A percentile compares a stretch with the other conserved stretches of the same genome.
phyloP scores from a whole-genome alignment of 805 yeast genomes.

The Myxozyma monticola region DNA sequence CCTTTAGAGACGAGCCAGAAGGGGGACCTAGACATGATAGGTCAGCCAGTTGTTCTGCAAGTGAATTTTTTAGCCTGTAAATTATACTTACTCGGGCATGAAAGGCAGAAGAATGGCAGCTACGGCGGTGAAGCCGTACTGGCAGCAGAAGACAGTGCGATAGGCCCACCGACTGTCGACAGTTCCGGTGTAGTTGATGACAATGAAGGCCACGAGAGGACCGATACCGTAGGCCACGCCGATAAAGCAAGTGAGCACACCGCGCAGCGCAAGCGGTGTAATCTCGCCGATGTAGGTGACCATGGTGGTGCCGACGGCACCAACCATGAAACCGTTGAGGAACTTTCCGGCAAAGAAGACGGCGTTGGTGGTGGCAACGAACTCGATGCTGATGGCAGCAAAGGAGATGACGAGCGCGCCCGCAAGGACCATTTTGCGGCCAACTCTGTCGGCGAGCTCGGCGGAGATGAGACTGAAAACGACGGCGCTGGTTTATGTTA shows the following conservation, averaged over 20 bases:
- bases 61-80: too few relatives aligned
- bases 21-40: too few relatives aligned
- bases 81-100: slow-evolving; percentile 51
- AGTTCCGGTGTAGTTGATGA: slow-evolving; percentile 32
- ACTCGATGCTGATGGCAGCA: slow-evolving; percentile 45
- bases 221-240: slow-evolving; percentile 48
- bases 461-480: too few relatives aligned
- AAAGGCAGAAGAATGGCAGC: slow-evolving; percentile 17
- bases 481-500: too few relatives aligned
- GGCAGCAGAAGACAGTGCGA: slow-evolving; percentile 43
- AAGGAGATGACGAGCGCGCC: slow-evolving; percentile 37
- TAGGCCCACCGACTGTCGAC: slow-evolving; percentile 25
- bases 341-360: slow-evolving; percentile 47
- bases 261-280: slow-evolving; percentile 43
- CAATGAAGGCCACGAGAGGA: slow-evolving; percentile 44
- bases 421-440: slow-evolving; percentile 39
- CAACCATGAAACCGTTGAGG: slow-evolving; percentile 47
- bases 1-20: slow-evolving; percentile 48
- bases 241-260: too few relatives aligned
- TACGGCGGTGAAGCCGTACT: slow-evolving; percentile 29
- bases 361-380: slow-evolving; percentile 42
- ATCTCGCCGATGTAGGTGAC: slow-evolving; percentile 49
- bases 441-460: not conserved
- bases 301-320: slow-evolving; percentile 45
- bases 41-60: too few relatives aligned